Evolutionary conservation across 768 basidiomycete species (phyloP).

Genomic region (Kwoniella mangroviensis): DNA sequence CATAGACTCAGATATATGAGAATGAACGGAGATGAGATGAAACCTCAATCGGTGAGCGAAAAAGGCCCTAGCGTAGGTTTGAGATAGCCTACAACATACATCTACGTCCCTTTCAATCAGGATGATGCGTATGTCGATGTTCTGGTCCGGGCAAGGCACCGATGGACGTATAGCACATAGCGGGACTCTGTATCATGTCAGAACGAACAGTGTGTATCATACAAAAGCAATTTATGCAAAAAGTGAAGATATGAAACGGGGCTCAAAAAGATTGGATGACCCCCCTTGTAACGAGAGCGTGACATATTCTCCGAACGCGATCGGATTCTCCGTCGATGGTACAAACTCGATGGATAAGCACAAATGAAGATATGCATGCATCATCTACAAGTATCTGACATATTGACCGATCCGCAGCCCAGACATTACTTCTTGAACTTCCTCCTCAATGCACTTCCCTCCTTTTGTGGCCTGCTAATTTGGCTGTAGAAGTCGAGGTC

Average conservation of each 20-base stretch:
- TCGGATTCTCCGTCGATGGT: background rate
- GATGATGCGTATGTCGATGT: background rate
- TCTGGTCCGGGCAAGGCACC: background rate
- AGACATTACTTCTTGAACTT: background rate
- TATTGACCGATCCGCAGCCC: no score
- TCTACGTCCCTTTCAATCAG: background rate
- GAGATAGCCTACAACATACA: background rate
- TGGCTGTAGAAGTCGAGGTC: background rate
- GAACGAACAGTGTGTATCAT: background rate
- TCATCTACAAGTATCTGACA: no score
- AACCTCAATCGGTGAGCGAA: background rate
- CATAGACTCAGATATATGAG: background rate
- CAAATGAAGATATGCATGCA: no score
- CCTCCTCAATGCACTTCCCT: background rate
- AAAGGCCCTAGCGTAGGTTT: constrained; percentile 1
- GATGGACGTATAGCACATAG: no score
- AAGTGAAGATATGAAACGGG: background rate
- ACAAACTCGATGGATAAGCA: no score
- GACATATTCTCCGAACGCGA: background rate
- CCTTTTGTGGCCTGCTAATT: constrained; percentile 10
- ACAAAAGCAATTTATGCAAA: background rate
- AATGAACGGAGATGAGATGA: background rate
- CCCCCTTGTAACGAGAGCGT: background rate
- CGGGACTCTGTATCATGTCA: no score
- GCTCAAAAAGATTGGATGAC: background rate